Evolutionary conservation across 2,329 filamentous ascomycete genomes (phyloP).

Genomic region (Paraphoma chrysanthemicola): DNA sequence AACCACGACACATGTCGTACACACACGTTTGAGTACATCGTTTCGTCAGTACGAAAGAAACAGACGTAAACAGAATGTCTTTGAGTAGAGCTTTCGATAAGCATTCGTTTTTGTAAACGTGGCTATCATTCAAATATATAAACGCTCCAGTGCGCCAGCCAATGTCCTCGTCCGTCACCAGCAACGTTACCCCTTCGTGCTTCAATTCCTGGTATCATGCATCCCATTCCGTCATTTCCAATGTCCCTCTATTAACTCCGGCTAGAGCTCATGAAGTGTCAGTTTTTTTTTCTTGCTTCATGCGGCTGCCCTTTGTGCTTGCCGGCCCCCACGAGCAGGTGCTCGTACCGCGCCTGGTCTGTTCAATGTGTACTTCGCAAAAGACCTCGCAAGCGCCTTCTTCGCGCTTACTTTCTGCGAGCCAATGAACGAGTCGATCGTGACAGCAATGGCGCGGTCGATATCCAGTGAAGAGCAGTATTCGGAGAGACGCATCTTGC

Average conservation of each 20-base stretch:
- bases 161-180: neutral
- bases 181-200: neutral
- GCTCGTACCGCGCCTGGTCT: constrained; percentile 52
- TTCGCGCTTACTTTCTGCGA: constrained; percentile 98
- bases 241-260: constrained; percentile 6
- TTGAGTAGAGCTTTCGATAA: no score
- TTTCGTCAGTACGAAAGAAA: no score
- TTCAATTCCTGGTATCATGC: constrained; percentile 22
- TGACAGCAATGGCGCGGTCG: constrained; percentile 95
- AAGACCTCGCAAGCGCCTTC: constrained; percentile 90
- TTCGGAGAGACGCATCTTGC: constrained; percentile 96
- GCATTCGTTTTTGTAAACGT: neutral
- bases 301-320: constrained; percentile 38
- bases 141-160: neutral
- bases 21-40: no score
- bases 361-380: constrained; percentile 82
- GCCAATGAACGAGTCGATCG: constrained; percentile 93
- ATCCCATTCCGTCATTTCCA: constrained; percentile 7
- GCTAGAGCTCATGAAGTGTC: constrained; percentile 5
- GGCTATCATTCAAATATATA: neutral
- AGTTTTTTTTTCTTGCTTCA: constrained; percentile 6
- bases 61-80: no score
- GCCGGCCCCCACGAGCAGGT: constrained; percentile 31
- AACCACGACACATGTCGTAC: neutral
- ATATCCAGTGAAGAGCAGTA: constrained; percentile 92